Base-by-base conservation (phyloP, 768 basidiomycete genomes). In the Phanerochaete sordida region DNA sequence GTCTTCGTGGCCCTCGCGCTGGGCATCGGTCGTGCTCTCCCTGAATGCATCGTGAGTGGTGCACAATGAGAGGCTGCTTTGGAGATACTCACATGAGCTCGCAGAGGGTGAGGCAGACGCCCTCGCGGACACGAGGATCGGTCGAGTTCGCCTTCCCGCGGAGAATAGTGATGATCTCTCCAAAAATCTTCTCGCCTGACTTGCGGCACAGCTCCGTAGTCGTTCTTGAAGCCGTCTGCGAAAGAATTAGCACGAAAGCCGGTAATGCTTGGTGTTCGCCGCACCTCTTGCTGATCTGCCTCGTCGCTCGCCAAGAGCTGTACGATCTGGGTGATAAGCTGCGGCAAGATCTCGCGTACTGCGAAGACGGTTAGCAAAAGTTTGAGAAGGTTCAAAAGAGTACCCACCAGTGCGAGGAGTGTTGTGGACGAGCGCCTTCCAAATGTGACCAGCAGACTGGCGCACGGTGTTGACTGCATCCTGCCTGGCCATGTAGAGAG, bases 401-500 rank as follows among this genome's bases (percentile, higher is more conserved):
- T 43, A 19, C 76, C 58, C 69, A 93, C 93, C 88, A 64, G 94
- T 96, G 47, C 89, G 81, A 5, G 93, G 95, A 0, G 94, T 96
- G 67, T 96, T 98, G 71, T 93, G 85, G 11, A 99, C 95, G 63
- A 98, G 79, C 3, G 94, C 96, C 75, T 98, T 98, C 97, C 97
- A 99, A 64, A 98, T 97, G 59, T 93, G 93, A 47, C 96, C 84
- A 0, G 95, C 91, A 2, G 93, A 86, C 70, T 93, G 91, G 43
- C 96, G 86, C 37, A 98, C 95, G 47, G 87, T 83, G 44, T 84
- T 86, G 64, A 97, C 92, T 13, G 91, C 82, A 72, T 98, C 97
- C 72, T 98, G 96, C 48, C 95, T 87, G 56, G 95, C 91, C 64
- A 98, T 80, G 73, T 95, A 99, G 56, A 99, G 74, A 1, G 90